Base-by-base conservation (phyloP, 208 protist genomes). In the Leptomonas seymouri region DNA sequence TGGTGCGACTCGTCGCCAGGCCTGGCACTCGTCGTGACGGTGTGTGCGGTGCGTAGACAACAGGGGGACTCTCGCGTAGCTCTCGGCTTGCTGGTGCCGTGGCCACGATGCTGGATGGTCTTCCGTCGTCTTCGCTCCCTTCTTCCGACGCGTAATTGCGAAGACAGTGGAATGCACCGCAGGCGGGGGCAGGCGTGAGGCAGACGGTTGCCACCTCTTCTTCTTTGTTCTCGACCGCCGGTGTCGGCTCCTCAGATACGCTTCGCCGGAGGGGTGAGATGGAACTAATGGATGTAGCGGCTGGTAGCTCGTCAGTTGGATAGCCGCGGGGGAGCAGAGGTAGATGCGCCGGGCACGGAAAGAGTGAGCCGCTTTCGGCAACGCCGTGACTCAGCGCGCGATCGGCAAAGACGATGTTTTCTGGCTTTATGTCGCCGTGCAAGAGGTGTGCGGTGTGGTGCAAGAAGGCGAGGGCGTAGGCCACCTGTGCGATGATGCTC, bases 381-480 rank as follows among this genome's bases (percentile, higher is more conserved):
- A 30, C 15, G 42, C 45, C 45, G 5, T 65, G 59, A 34, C 25
- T 54, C 45, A 66, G 39, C 45, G 41, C 51, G 50, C 71, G 71
- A 27, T 76, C 71, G 34, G 71, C 71, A 54, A 76, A 76, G 18
- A 95, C 75, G 31, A 98, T 76, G 80, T 97, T 97, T 49, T 97
- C 92, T 2, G 82, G 91, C 78, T 99, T 99, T 27, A 99, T 59
- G 71, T 99, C 97, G 25, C 95, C 97, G 78, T 99, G 97, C 25
- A 98, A 89, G 28, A 99, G 78, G 31, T 76, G 63, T 0, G 68
- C 76, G 46, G 77, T 67, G 41, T 85, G 55, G 21, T 79, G 61
- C 56, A 98, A 56, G 51, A 91, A 90, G 46, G 70, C 66, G 27
- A 98, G 76, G 14, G 89, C 80, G 16, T 50, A 65, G 12, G 97